Percentiles rank a stretch among this genome's conserved stretches.
phyloP scores from a whole-genome alignment of 441 rosid species.

The Populus tomentosa region DNA sequence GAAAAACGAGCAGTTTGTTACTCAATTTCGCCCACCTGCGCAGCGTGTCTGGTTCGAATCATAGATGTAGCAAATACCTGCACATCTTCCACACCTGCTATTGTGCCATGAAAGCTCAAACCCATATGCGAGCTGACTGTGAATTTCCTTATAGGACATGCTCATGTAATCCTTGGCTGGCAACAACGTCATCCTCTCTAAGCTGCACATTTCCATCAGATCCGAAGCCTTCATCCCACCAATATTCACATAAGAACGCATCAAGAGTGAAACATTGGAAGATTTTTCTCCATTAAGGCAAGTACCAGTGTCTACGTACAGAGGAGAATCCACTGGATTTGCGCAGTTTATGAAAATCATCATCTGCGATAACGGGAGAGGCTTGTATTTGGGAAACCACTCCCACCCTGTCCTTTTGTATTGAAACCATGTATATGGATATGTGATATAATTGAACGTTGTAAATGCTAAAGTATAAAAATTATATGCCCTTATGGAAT shows the following conservation, averaged over 20 bases:
- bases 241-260: background rate
- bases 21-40: background rate
- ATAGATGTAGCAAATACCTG: background rate
- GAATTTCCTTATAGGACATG: background rate
- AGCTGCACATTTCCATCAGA: background rate
- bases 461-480: too few relatives aligned
- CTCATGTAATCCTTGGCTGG: background rate
- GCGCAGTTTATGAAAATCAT: background rate
- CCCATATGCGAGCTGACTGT: background rate
- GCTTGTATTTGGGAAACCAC: too few relatives aligned
- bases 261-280: background rate
- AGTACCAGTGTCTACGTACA: background rate
- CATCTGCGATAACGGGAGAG: background rate
- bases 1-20: too few relatives aligned
- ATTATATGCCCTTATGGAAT: too few relatives aligned
- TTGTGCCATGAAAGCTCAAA: constrained; percentile 4
- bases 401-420: background rate
- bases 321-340: background rate
- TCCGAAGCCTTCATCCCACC: background rate
- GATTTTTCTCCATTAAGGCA: background rate
- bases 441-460: too few relatives aligned
- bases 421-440: background rate
- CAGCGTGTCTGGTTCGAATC: background rate
- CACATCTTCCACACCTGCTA: background rate
- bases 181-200: background rate